A percentile compares a stretch with the other conserved stretches of the same genome.
Conservation (phyloP, 768 basidiomycete species). For the Russula sp. region DNA sequence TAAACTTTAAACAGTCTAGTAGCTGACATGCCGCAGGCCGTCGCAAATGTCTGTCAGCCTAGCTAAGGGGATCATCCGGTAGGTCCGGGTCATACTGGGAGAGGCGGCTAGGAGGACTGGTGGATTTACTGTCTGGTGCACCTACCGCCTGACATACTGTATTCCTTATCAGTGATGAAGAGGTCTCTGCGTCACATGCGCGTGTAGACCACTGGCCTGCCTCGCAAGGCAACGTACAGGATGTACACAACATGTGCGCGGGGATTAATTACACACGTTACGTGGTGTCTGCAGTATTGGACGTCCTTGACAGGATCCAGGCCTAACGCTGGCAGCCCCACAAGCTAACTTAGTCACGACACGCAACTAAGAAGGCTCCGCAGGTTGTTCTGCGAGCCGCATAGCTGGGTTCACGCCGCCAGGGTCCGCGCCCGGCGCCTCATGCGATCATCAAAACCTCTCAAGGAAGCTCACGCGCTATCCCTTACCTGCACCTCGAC, state of each 20-base stretch:
- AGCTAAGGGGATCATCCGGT: background rate
- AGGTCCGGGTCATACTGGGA: background rate
- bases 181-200: background rate
- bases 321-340: background rate
- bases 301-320: background rate
- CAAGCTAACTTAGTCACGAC: background rate
- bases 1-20: background rate
- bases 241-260: background rate
- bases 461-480: conserved; percentile 14
- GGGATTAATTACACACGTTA: background rate
- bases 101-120: background rate
- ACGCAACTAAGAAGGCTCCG: background rate
- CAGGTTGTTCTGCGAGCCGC: background rate
- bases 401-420: background rate
- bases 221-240: background rate
- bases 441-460: background rate
- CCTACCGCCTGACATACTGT: background rate
- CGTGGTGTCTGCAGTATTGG: too few species aligned
- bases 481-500: background rate
- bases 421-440: conserved; percentile 20
- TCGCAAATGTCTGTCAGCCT: background rate
- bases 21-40: background rate
- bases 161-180: background rate
- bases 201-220: background rate
- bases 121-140: background rate